phyloP scores from a whole-genome alignment of 345 rosid species.

The Hypericum androsaemum region DNA sequence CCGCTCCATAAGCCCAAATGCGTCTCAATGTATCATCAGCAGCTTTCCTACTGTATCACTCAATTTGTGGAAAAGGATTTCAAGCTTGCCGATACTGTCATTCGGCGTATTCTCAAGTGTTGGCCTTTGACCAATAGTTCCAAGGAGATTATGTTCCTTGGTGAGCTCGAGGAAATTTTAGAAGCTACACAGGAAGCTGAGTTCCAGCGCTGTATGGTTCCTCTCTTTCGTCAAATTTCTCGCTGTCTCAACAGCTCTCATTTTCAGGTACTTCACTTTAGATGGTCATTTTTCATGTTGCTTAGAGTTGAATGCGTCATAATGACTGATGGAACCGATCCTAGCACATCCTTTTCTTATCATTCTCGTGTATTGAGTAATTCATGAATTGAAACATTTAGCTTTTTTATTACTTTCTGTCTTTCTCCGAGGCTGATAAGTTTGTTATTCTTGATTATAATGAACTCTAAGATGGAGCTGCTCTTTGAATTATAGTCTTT shows the following conservation, averaged over 20 bases:
- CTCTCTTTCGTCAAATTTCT: neutral
- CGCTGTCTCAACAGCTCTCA: slow-evolving; percentile 3
- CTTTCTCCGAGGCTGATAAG: no score
- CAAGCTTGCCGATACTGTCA: slow-evolving; percentile 3
- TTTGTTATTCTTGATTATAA: no score
- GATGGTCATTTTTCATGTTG: no score
- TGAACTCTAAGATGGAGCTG: no score
- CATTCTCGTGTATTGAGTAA: no score
- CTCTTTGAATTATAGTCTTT: no score
- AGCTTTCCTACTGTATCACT: neutral
- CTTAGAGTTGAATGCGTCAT: no score
- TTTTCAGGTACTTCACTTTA: neutral
- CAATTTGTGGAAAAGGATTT: slow-evolving; percentile 5
- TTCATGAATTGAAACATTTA: no score
- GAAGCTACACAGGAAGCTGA: slow-evolving; percentile 3
- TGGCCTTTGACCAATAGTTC: slow-evolving; percentile 2
- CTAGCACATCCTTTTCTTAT: no score
- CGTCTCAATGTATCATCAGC: slow-evolving; percentile 2
- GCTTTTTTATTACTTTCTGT: no score
- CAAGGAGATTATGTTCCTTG: slow-evolving; percentile 2
- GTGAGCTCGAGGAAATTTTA: neutral
- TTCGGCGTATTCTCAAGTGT: neutral
- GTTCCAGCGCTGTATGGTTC: slow-evolving; percentile 6
- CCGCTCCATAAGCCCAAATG: slow-evolving; percentile 4
- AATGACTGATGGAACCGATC: no score